Base-by-base conservation (phyloP, 2,329 filamentous ascomycete genomes). In the Cyphellophora europaea region DNA sequence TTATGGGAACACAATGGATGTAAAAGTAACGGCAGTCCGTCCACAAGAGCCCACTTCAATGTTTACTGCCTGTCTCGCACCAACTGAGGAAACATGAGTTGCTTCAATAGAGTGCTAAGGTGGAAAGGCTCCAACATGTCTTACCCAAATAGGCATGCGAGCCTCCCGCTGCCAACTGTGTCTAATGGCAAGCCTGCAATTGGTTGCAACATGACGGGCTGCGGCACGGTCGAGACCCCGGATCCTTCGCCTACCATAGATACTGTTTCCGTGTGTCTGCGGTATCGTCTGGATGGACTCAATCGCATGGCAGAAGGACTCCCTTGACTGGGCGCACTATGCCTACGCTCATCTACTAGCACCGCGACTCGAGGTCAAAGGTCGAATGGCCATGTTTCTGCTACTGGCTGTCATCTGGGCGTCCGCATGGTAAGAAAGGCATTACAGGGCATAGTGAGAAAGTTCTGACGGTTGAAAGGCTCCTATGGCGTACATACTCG, bases 401-500 rank as follows among this genome's bases (percentile, higher is more conserved):
- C 59, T 64, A 8, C 53, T 58, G 36, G 59, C 61, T 37, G 67
- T 69, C 34, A 52, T 69, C 17, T 65, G 63, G 58, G 64, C 66
- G 19, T 53, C 69, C 50, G 58, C 62, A 47, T 70, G 66, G 66
- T 68, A 43, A 8, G 21, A 5, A 32, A n/a, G 19, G 29, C 25
- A 11, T n/a, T n/a, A n/a, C n/a, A n/a, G 13, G 4, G 10, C 8
- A 14, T 6, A 8, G 15, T 6, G 10, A 16, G 12, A 8, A 25
- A 8, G n/a, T n/a, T 27, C 28, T 32, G 28, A 38, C 32, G 3
- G 28, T 37, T 18, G 15, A 19, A 45, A 91, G 85, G 86, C 72
- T 94, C 42, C 69, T 87, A 40, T 82, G 84, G 57, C 80, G 91
- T 54, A 84, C 86, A 42, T 86, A 82, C 65, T 83, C 88, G 55